Percentiles rank a stretch among this genome's conserved stretches.
Conservation (phyloP, 2,329 filamentous ascomycete species). For the Paracorniculantispora psalliotae region DNA sequence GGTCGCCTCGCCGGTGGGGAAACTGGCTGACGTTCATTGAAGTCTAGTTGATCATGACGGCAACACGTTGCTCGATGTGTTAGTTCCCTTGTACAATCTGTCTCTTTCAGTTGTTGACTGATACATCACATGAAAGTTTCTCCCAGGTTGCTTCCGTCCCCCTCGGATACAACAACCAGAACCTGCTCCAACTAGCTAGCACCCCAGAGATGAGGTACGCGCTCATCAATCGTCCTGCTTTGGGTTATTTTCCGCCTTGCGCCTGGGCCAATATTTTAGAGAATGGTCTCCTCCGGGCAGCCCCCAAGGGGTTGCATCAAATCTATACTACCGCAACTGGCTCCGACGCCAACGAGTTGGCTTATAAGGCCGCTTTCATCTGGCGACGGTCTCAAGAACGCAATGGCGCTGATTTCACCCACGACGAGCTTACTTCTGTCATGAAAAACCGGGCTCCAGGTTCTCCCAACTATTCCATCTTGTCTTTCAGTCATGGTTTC, state of each 20-base stretch:
- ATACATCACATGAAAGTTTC: slow-evolving; percentile 47
- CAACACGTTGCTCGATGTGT: slow-evolving; percentile 67
- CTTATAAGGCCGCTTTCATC: slow-evolving; percentile 95
- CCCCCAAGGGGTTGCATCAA: slow-evolving; percentile 77
- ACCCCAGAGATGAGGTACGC: slow-evolving; percentile 74
- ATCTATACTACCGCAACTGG: slow-evolving; percentile 88
- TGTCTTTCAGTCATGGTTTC: slow-evolving; percentile 84
- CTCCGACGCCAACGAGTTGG: slow-evolving; percentile 89
- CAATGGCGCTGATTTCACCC: slow-evolving; percentile 76
- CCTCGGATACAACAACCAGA: slow-evolving; percentile 86
- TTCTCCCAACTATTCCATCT: slow-evolving; percentile 72
- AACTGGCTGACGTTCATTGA: too few species aligned
- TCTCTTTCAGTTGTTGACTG: neutral
- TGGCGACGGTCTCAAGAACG: slow-evolving; percentile 78
- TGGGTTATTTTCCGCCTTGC: slow-evolving; percentile 84
- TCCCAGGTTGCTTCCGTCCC: slow-evolving; percentile 92
- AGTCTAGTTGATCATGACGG: slow-evolving; percentile 64
- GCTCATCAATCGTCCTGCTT: slow-evolving; percentile 81
- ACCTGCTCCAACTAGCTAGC: slow-evolving; percentile 62
- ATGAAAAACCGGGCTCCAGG: slow-evolving; percentile 81
- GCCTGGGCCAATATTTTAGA: slow-evolving; percentile 79
- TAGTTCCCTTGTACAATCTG: too few species aligned
- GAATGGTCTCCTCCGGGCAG: slow-evolving; percentile 73
- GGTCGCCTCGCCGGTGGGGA: too few species aligned
- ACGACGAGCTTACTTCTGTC: slow-evolving; percentile 65